phyloP scores from a whole-genome alignment of 2,329 filamentous ascomycete species.

The Proliferodiscus dingleyae region DNA sequence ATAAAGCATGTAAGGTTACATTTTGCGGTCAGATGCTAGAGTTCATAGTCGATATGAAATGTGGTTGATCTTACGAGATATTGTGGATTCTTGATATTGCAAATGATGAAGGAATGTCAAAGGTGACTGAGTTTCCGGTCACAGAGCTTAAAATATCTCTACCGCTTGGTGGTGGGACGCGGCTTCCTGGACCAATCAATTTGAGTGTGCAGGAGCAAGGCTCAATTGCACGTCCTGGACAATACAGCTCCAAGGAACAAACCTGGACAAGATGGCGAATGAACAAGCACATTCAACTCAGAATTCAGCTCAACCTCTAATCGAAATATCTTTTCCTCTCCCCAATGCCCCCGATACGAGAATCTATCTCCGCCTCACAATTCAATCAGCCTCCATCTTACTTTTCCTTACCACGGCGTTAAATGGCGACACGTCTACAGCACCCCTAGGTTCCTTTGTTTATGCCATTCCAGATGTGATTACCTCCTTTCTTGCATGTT shows the following conservation, averaged over 20 bases:
- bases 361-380: conserved; percentile 56
- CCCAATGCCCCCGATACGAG: conserved; percentile 56
- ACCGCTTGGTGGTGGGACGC: too few relatives aligned
- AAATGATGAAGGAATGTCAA: too few relatives aligned
- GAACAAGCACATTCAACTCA: conserved; percentile 1
- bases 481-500: conserved; percentile 8
- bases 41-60: too few relatives aligned
- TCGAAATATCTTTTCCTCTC: conserved; percentile 54
- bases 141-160: too few relatives aligned
- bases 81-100: too few relatives aligned
- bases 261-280: neutral
- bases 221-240: neutral
- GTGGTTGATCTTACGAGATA: too few relatives aligned
- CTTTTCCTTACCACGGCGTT: conserved; percentile 58
- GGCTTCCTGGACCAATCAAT: too few relatives aligned
- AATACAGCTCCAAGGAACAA: neutral
- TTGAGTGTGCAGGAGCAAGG: too few relatives aligned
- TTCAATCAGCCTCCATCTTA: conserved; percentile 52
- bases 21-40: too few relatives aligned
- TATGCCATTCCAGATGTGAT: conserved; percentile 87
- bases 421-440: conserved; percentile 45
- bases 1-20: too few relatives aligned
- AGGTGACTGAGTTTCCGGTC: too few relatives aligned
- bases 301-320: conserved; percentile 14
- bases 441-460: conserved; percentile 80